Evolutionary conservation across 1,284 basidiomycete genomes (phyloP).

Genomic region (Cutaneotrichosporon daszewskae): DNA sequence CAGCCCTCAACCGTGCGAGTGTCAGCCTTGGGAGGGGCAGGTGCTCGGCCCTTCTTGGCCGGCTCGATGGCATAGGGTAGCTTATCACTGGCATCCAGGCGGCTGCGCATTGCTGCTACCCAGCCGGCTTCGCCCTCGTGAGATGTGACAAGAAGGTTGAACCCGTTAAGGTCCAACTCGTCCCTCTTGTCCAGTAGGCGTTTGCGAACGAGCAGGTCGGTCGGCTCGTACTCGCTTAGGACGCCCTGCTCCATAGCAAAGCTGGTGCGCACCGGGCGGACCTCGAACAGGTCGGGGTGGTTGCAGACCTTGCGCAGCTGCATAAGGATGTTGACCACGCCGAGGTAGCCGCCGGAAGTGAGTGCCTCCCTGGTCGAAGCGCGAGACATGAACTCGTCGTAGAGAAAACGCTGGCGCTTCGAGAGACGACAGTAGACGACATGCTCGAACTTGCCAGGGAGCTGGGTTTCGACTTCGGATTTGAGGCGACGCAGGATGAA

Average conservation of each 20-base stretch:
- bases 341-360: conserved; percentile 70
- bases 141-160: conserved; percentile 63
- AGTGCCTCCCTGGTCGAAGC: conserved; percentile 81
- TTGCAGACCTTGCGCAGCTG: conserved; percentile 93
- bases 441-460: conserved; percentile 93
- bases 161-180: conserved; percentile 59
- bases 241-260: conserved; percentile 80
- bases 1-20: conserved; percentile 70
- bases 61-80: conserved; percentile 58
- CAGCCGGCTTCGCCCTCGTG: conserved; percentile 49
- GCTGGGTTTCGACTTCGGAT: conserved; percentile 89
- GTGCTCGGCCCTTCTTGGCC: conserved; percentile 46
- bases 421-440: conserved; percentile 86
- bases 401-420: conserved; percentile 90
- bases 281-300: conserved; percentile 92
- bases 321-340: conserved; percentile 94
- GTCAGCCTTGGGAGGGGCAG: conserved; percentile 61
- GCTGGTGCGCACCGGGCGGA: conserved; percentile 85
- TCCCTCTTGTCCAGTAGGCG: conserved; percentile 53
- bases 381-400: conserved; percentile 97
- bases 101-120: conserved; percentile 54
- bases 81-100: conserved; percentile 65
- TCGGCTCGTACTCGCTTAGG: conserved; percentile 77
- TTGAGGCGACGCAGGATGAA: conserved; percentile 93
- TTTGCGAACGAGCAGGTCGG: conserved; percentile 76